Evolutionary conservation across 2,329 filamentous ascomycete species (phyloP), one percentile per base, ranked within the genome.

Genomic region (Hymenoscyphus repandus): DNA sequence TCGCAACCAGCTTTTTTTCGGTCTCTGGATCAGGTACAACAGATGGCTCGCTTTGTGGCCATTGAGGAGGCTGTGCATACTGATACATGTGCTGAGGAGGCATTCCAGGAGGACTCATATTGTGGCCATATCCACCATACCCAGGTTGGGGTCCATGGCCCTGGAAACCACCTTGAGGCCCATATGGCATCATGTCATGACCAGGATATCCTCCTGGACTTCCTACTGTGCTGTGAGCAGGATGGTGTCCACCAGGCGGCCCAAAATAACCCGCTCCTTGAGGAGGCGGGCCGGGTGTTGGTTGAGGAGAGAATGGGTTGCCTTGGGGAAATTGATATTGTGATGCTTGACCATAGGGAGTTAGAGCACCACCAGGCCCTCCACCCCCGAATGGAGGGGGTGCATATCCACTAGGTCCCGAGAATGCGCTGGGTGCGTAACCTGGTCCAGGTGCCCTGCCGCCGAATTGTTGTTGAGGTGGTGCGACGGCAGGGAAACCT

Each of bases 1-100:
- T 76, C 54, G 85, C 74, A n/a, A 72, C 72, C 55, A 83, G 71
- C 58, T 80, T 80, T 49, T 85, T 72, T 50, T 75, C 74, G 42
- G 73, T 71, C 52, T 74, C 73, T 5, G 68, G 51, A 42, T 54
- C 51, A n/a, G 50, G 39, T 9, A 58, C 52, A 2, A 58, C 54
- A 17, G 61, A 59, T 17, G 51, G 56, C 1, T 62, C 60, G 33
- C 53, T 61, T 10, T 59, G 58, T 10, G 59, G 58, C 54, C 57
- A 62, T 30, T 61, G 57, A 20, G 50, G 55, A 18, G 55, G 60
- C 17, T 46, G 44, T 3, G 37, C 39, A 39, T 62, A 61, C 17
- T 55, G 57, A 17, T 56, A 54, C 49, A 60, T 58, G 2, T 57
- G 56, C 22, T 53, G 57, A 9, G 56, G 56, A 30, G 55, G 39